Percentiles rank a stretch among this genome's conserved stretches.
These are phyloP conservation scores for Eucalyptus sp. DNA, from an alignment of 345 rosid genomes.

Conservation along the genomic window DNA sequence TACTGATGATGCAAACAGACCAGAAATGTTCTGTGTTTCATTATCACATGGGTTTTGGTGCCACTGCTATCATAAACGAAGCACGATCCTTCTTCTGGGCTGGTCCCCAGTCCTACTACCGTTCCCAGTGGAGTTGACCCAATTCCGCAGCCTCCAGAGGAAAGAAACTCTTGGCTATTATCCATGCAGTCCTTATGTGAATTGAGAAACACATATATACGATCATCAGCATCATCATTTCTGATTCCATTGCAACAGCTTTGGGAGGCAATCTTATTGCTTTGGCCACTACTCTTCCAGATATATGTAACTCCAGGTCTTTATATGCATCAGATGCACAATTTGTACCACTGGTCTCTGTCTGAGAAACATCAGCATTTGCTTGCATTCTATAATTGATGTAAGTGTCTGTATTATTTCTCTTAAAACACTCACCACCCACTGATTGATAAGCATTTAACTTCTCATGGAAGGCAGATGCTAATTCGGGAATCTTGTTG, in stretches of 20 bases:
- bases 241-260: conserved; percentile 11
- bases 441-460: conserved; percentile 23
- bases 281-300: conserved; percentile 66
- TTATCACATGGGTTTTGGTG: conserved; percentile 68
- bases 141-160: conserved; percentile 4
- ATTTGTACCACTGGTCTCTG: conserved; percentile 7
- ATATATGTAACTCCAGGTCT: conserved; percentile 73
- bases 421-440: conserved; percentile 1
- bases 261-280: conserved; percentile 61
- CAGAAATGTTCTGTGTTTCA: conserved; percentile 92
- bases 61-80: conserved; percentile 63
- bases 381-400: conserved; percentile 13
- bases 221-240: conserved; percentile 43
- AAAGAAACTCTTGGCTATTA: not conserved
- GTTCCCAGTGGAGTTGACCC: conserved; percentile 53
- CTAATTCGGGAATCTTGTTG: conserved; percentile 33
- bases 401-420: not conserved
- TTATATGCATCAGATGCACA: conserved; percentile 58
- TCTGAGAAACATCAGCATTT: conserved; percentile 10
- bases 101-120: conserved; percentile 61
- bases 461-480: conserved; percentile 24
- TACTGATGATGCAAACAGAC: conserved; percentile 20
- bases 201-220: conserved; percentile 63
- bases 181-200: conserved; percentile 15
- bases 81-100: conserved; percentile 76